Percentiles rank a stretch among this genome's conserved stretches.
phyloP scores from a whole-genome alignment of 805 yeast genomes.

The Cyberlindnera veronae region DNA sequence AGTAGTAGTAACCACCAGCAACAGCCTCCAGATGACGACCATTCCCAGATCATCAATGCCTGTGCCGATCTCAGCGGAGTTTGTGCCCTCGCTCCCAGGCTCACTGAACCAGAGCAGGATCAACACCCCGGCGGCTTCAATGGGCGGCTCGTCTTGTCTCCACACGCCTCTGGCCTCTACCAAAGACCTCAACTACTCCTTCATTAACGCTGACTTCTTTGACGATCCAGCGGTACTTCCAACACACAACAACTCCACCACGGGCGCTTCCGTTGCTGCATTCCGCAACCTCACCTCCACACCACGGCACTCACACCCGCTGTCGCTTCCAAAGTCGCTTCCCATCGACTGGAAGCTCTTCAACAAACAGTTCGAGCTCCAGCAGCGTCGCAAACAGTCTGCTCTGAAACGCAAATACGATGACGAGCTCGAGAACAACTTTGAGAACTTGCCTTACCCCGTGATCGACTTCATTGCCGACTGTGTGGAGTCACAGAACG shows the following conservation, averaged over 20 bases:
- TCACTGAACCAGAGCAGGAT: not conserved
- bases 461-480: constrained; percentile 28
- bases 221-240: constrained; percentile 12
- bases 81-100: constrained; percentile 14
- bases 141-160: not conserved
- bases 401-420: constrained; percentile 5
- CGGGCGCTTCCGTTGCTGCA: constrained; percentile 6
- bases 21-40: too few relatives aligned
- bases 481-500: constrained; percentile 28
- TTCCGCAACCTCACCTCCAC: constrained; percentile 28
- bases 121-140: not conserved
- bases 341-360: constrained; percentile 30
- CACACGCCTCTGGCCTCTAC: too few relatives aligned
- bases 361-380: constrained; percentile 25
- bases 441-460: constrained; percentile 28
- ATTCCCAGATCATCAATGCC: too few relatives aligned
- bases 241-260: too few relatives aligned
- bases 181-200: constrained; percentile 18
- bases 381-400: constrained; percentile 19
- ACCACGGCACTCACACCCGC: constrained; percentile 23
- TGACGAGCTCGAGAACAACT: constrained; percentile 18
- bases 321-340: constrained; percentile 26
- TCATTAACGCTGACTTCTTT: constrained; percentile 25
- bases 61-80: constrained; percentile 10
- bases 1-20: too few relatives aligned